Evolutionary conservation across 2,329 filamentous ascomycete species (phyloP).

Genomic region (Pleoardoris graminearum): DNA sequence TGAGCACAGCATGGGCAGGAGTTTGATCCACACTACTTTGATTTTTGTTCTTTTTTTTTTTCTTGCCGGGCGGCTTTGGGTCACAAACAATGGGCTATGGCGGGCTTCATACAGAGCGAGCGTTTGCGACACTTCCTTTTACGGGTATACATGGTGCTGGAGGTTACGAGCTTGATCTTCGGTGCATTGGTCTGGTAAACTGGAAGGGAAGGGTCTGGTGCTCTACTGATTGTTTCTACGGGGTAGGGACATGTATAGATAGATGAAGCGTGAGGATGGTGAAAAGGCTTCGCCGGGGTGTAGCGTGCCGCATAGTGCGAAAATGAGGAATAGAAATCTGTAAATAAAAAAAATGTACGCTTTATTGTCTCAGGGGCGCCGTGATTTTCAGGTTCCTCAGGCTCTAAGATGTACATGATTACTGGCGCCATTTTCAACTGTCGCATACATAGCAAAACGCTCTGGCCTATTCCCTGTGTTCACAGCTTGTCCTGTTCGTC

Average conservation of each 20-base stretch:
- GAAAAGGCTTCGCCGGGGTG: background rate
- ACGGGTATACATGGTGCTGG: background rate
- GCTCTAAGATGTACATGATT: too few relatives aligned
- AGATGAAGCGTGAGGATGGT: background rate
- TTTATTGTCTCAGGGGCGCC: background rate
- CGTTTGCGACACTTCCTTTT: background rate
- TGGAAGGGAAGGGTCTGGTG: background rate
- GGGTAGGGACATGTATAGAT: conserved; percentile 3
- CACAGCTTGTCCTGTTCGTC: too few relatives aligned
- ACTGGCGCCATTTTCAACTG: too few relatives aligned
- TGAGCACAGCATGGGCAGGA: conserved; percentile 5
- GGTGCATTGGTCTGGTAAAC: background rate
- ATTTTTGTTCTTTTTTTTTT: background rate
- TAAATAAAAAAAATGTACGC: background rate
- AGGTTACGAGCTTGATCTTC: background rate
- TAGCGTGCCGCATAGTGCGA: background rate
- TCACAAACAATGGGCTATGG: background rate
- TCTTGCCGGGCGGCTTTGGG: background rate
- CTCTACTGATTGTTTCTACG: background rate
- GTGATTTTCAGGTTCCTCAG: too few relatives aligned
- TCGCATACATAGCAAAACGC: too few relatives aligned
- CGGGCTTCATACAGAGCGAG: background rate
- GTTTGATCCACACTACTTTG: background rate
- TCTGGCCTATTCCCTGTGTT: too few relatives aligned
- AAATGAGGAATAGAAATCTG: conserved; percentile 1